Evolutionary conservation across 768 basidiomycete species (phyloP), one percentile per base, ranked within the genome.

Genomic region (Russula brevipes): DNA sequence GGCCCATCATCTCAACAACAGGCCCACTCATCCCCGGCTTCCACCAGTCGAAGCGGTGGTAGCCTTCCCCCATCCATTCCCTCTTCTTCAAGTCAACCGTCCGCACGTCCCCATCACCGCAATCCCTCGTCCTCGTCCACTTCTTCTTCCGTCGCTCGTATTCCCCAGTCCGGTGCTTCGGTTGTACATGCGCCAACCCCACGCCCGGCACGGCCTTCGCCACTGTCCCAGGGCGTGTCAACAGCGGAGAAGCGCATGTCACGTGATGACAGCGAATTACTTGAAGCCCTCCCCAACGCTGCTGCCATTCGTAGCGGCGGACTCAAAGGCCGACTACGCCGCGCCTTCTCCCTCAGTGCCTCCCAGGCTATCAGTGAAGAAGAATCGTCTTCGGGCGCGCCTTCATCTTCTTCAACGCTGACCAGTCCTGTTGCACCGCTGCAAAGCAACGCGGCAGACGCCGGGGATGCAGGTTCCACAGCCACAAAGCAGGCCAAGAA

Each of bases 191-290:
- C 47, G 71, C 72, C 64, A 35, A 70, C 42, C 60, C 71, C 63
- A 63, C 72, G 66, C 58, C 74, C 70, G 58, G 71, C 55, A 69
- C 63, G 73, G 65, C 87, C 87, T 8, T 88, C 88, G 24, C 88
- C 89, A 39, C 76, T 88, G 33, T 87, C 86, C 19, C 87, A 89
- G 72, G 84, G 83, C 60, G 82, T 80, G 63, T 80, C 83, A 9
- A 83, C 84, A 33, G 74, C 83, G 3, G 88, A 90, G 73, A 84
- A 86, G 69, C 84, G 89, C 57, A 87, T 88, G 82, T 89, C 89
- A 24, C 81, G 82, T 63, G 87, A 89, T 73, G 88, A 90, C 69
- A 86, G 83, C 61, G 87, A 89, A 74, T 77, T 88, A 76, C 71
- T 75, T 31, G 79, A 77, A 60, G 75, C 73, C 42, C 63, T 60